A percentile compares a stretch with the other conserved stretches of the same genome.
Evolutionary conservation across 164 flowering plant genomes (phyloP).

Genomic region (Dillenia suffruticosa): DNA sequence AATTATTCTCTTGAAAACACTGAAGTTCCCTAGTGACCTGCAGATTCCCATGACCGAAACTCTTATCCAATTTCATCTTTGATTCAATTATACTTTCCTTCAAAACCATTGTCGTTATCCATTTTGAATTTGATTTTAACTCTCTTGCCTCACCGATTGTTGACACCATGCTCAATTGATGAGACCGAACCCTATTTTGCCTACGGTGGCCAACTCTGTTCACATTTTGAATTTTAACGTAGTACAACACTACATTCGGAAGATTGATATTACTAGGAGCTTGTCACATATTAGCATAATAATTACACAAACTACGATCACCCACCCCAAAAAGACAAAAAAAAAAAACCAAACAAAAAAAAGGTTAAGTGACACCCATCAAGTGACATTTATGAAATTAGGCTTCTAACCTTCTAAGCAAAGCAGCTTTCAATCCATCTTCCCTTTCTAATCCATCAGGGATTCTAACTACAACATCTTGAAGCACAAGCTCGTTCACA

Average conservation of each 20-base stretch:
- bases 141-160: no score
- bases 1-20: no score
- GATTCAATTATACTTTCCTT: no score
- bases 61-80: no score
- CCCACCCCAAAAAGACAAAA: neutral
- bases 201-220: neutral
- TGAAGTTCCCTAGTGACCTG: no score
- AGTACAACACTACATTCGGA: neutral
- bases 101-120: no score
- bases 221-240: neutral
- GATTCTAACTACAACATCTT: constrained; percentile 56
- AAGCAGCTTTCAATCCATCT: constrained; percentile 35
- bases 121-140: no score
- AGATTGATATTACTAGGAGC: neutral
- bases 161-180: no score
- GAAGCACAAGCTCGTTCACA: constrained; percentile 60
- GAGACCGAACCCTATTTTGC: no score
- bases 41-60: no score
- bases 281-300: neutral
- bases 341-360: neutral
- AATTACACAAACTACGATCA: neutral
- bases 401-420: constrained; percentile 20
- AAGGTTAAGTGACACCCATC: neutral
- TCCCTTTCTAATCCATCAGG: constrained; percentile 38
- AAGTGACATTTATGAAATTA: neutral